A percentile compares a stretch with the other conserved stretches of the same genome.
phyloP scores from a whole-genome alignment of 208 protist genomes.

The Acanthamoeba polyphaga region DNA sequence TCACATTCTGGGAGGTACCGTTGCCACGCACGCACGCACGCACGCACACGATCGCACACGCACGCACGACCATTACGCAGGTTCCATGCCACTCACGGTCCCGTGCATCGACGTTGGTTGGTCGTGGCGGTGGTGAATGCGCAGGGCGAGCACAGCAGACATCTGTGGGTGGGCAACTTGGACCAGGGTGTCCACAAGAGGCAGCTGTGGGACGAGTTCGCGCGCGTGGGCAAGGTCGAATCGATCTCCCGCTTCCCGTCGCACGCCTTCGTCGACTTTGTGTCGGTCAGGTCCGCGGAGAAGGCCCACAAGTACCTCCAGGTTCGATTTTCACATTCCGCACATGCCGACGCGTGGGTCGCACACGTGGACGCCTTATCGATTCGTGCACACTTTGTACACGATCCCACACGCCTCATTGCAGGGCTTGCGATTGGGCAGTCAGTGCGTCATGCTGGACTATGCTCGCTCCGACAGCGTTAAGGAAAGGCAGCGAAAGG shows the following conservation, averaged over 20 bases:
- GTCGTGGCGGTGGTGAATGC: not conserved
- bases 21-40: not conserved
- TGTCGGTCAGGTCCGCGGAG: not conserved
- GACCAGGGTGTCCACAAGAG: not conserved
- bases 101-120: not conserved
- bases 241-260: not conserved
- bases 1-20: slow-evolving; percentile 22
- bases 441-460: not conserved
- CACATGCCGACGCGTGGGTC: too few species aligned
- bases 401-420: not conserved
- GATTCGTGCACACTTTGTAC: not conserved
- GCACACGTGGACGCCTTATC: not conserved
- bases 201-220: not conserved
- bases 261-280: not conserved
- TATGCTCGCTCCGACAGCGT: not conserved
- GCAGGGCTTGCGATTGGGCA: not conserved
- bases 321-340: not conserved
- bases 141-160: not conserved
- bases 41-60: not conserved
- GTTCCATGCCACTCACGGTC: not conserved
- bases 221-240: not conserved
- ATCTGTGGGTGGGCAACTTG: not conserved
- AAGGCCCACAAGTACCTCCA: not conserved
- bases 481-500: too few species aligned
- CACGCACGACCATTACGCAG: not conserved